These are phyloP conservation scores for Lepiota subincarnata DNA, from an alignment of 768 basidiomycete genomes.

Conservation along the genomic window DNA sequence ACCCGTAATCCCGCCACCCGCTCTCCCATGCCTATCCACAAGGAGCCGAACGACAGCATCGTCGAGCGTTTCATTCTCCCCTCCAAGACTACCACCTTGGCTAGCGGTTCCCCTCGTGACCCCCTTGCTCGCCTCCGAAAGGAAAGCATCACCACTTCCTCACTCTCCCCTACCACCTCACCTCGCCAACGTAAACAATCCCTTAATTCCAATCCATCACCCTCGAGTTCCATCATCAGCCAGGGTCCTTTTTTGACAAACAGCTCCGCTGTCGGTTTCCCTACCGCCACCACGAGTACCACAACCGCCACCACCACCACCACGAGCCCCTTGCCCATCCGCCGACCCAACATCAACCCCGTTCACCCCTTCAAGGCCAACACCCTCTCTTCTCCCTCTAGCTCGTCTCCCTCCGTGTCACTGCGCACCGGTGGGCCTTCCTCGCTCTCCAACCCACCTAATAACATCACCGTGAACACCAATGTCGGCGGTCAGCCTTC, in stretches of 20 bases:
- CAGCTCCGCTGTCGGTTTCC: constrained; percentile 6
- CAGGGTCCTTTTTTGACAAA: constrained; percentile 5
- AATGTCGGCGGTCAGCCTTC: not conserved
- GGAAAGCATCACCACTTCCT: constrained; percentile 5
- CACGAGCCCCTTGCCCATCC: constrained; percentile 26
- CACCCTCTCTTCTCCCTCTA: constrained; percentile 29
- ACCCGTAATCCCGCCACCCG: constrained; percentile 16
- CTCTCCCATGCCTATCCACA: constrained; percentile 6
- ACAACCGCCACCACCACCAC: constrained; percentile 27
- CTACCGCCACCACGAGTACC: constrained; percentile 11
- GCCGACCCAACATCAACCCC: constrained; percentile 27
- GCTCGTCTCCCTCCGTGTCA: constrained; percentile 31
- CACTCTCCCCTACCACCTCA: constrained; percentile 15
- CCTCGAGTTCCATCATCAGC: constrained; percentile 20
- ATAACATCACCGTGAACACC: not conserved
- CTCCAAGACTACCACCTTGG: constrained; percentile 26
- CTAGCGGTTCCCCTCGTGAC: constrained; percentile 13
- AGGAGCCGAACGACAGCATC: constrained; percentile 19
- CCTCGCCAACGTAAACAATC: constrained; percentile 49
- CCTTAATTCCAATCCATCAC: constrained; percentile 31
- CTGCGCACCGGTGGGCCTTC: constrained; percentile 22
- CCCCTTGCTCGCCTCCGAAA: constrained; percentile 10
- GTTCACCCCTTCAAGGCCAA: constrained; percentile 38
- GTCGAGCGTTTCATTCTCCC: constrained; percentile 36
- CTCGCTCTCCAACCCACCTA: constrained; percentile 5